Conservation (phyloP, 2,329 filamentous ascomycete species). For the Onygenales sp. region DNA sequence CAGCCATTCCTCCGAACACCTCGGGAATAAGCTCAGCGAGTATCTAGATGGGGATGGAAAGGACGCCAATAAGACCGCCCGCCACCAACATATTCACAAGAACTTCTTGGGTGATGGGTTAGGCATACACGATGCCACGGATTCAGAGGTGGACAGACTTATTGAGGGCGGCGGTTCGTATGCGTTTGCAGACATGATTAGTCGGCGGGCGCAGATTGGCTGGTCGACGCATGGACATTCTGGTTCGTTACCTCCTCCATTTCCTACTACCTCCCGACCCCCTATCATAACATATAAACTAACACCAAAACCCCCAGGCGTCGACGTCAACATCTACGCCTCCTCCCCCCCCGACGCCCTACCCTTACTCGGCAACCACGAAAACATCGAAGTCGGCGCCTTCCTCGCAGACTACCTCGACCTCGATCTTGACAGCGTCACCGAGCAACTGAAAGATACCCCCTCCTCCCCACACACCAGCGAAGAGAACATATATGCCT, state of each 20-base stretch:
- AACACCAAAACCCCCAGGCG: slow-evolving; percentile 41
- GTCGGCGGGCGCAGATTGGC: slow-evolving; percentile 75
- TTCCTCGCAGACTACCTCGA: slow-evolving; percentile 73
- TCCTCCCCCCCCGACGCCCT: slow-evolving; percentile 56
- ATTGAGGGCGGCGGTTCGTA: slow-evolving; percentile 47
- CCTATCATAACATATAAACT: background rate
- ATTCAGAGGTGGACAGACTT: slow-evolving; percentile 60
- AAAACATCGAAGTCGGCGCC: slow-evolving; percentile 84
- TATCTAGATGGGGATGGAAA: slow-evolving; percentile 43
- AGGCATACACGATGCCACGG: slow-evolving; percentile 64
- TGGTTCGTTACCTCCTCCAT: slow-evolving; percentile 20
- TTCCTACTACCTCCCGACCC: background rate
- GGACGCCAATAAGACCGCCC: slow-evolving; percentile 37
- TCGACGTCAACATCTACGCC: slow-evolving; percentile 94
- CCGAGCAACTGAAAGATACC: slow-evolving; percentile 54
- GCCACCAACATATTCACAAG: slow-evolving; percentile 54
- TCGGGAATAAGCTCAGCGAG: slow-evolving; percentile 52
- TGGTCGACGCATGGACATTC: slow-evolving; percentile 94
- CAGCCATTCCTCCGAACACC: slow-evolving; percentile 62
- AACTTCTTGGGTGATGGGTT: slow-evolving; percentile 60
- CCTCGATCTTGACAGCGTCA: slow-evolving; percentile 70
- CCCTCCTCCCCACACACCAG: slow-evolving; percentile 11
- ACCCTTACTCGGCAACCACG: slow-evolving; percentile 70
- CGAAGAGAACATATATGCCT: slow-evolving; percentile 19
- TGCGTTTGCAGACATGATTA: slow-evolving; percentile 75